A percentile compares a stretch with the other conserved stretches of the same genome.
phyloP scores from a whole-genome alignment of 306 rosid species.

The Lupinus albus region DNA sequence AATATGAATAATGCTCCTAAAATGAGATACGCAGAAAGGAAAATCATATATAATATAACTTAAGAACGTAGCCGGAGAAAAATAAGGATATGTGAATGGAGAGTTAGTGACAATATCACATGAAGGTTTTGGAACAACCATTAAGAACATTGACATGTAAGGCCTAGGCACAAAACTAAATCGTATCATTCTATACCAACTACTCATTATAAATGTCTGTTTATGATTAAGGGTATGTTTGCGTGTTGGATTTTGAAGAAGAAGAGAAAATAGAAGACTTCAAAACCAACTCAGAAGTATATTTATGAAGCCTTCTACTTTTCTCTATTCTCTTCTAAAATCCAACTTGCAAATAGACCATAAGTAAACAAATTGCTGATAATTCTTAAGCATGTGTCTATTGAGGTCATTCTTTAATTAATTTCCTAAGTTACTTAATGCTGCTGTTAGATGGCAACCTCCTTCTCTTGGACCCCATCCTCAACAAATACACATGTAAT shows the following conservation, averaged over 20 bases:
- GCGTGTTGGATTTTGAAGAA: too few species aligned
- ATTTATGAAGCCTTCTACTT: too few species aligned
- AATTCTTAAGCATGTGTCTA: constrained; percentile 31
- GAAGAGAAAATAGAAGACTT: too few species aligned
- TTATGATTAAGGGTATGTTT: too few species aligned
- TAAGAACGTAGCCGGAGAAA: constrained; percentile 26
- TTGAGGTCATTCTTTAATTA: constrained; percentile 38
- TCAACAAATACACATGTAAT: constrained; percentile 54
- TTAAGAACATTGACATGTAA: constrained; percentile 49
- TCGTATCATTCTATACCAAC: constrained; percentile 41
- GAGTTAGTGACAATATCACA: constrained; percentile 55
- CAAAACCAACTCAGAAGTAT: too few species aligned
- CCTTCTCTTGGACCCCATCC: constrained; percentile 49
- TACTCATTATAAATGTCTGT: constrained; percentile 29
- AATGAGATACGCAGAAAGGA: constrained; percentile 40
- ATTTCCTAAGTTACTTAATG: constrained; percentile 26
- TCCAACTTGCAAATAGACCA: too few species aligned
- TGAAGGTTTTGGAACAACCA: constrained; percentile 47
- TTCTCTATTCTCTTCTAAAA: too few species aligned
- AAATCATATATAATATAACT: constrained; percentile 27
- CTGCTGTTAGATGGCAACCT: constrained; percentile 37
- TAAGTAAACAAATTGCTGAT: too few species aligned
- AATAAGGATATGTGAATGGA: constrained; percentile 22
- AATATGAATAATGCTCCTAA: constrained; percentile 40
- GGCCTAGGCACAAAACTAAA: constrained; percentile 44